Evolutionary conservation across 345 rosid genomes (phyloP).

Genomic region (Brassica rapa): DNA sequence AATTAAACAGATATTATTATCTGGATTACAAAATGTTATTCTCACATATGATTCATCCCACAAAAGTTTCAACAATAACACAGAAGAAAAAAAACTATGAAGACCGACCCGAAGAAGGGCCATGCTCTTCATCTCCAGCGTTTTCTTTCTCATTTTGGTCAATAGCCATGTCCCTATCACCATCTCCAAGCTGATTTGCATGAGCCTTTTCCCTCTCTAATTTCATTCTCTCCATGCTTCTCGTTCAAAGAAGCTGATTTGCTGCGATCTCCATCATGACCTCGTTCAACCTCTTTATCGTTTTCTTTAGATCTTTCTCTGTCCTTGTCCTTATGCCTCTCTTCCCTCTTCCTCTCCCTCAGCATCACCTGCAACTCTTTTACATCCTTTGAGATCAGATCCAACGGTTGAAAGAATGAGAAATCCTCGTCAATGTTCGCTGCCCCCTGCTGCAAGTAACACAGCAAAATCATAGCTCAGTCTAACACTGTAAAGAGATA

Average conservation of each 20-base stretch:
- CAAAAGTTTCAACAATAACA: constrained; percentile 5
- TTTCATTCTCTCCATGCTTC: constrained; percentile 25
- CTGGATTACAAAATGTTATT: too few species aligned
- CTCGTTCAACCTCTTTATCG: constrained; percentile 51
- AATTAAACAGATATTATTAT: too few species aligned
- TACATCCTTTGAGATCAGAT: constrained; percentile 90
- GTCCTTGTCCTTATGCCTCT: constrained; percentile 65
- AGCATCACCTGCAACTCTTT: constrained; percentile 71
- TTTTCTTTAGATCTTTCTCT: constrained; percentile 48
- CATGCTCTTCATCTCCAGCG: constrained; percentile 58
- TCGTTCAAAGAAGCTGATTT: constrained; percentile 28
- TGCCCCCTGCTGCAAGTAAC: too few species aligned
- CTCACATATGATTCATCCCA: too few species aligned
- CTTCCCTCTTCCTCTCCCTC: constrained; percentile 71
- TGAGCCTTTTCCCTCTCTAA: constrained; percentile 48
- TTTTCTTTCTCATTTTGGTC: constrained; percentile 58
- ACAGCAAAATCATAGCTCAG: background rate
- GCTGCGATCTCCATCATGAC: constrained; percentile 40
- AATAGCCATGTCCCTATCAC: constrained; percentile 50
- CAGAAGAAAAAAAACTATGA: background rate
- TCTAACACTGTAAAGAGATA: background rate
- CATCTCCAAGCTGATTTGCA: constrained; percentile 66
- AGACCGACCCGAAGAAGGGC: constrained; percentile 52
- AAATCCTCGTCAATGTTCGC: constrained; percentile 62
- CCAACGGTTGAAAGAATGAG: constrained; percentile 94